Conservation (phyloP, 23 red algal genomes). For the Gracilaria vermiculophylla region DNA sequence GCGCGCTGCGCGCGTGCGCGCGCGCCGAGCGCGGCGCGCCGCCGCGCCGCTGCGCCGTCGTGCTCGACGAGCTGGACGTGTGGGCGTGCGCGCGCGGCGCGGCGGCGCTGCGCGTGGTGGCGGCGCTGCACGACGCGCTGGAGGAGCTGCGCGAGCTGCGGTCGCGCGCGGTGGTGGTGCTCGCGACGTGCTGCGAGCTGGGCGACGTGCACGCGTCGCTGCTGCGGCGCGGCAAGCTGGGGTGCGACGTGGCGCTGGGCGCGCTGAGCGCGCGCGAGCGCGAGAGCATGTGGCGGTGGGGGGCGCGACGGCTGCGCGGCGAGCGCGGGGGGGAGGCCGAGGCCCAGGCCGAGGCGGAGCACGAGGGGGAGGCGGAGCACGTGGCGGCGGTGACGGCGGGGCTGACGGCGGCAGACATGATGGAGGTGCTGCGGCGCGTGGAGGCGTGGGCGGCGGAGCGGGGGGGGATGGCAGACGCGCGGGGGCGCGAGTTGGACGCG, state of each 20-base stretch:
- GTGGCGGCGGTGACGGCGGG: not conserved
- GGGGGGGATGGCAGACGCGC: too few species aligned
- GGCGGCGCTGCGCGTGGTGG: not conserved
- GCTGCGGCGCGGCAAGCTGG: not conserved
- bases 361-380: not conserved
- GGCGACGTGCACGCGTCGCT: not conserved
- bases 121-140: not conserved
- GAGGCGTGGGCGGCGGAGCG: too few species aligned
- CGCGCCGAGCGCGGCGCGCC: not conserved
- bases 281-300: not conserved
- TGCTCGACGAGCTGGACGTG: not conserved
- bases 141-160: not conserved
- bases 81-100: not conserved
- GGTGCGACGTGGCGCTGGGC: not conserved
- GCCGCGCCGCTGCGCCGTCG: not conserved
- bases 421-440: not conserved
- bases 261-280: not conserved
- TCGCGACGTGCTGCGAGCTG: not conserved
- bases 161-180: not conserved
- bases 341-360: too few species aligned
- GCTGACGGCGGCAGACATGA: not conserved
- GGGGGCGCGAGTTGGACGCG: too few species aligned
- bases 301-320: not conserved
- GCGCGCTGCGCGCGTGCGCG: too few species aligned
- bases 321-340: too few species aligned